Evolutionary conservation across 2,329 filamentous ascomycete species (phyloP).

Genomic region (Plenodomus tracheiphilus): DNA sequence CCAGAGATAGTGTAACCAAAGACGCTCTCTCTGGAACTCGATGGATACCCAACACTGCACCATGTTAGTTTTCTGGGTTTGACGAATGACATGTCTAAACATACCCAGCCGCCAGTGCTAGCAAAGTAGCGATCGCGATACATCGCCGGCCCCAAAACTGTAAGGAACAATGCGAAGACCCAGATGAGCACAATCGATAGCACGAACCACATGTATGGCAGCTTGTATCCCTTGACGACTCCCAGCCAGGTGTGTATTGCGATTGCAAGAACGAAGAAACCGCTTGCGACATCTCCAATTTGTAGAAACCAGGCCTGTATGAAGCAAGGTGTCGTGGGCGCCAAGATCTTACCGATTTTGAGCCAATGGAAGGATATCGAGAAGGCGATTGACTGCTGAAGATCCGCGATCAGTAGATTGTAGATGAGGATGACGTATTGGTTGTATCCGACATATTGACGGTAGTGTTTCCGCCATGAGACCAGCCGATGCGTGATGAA

Average conservation of each 20-base stretch:
- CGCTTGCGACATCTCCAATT: slow-evolving; percentile 56
- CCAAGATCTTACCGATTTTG: slow-evolving; percentile 48
- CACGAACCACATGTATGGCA: slow-evolving; percentile 52
- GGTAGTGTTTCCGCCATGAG: slow-evolving; percentile 54
- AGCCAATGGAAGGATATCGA: slow-evolving; percentile 55
- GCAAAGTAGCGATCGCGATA: slow-evolving; percentile 51
- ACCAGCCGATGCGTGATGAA: slow-evolving; percentile 58
- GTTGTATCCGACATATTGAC: slow-evolving; percentile 57
- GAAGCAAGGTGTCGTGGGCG: slow-evolving; percentile 51
- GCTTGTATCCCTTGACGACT: slow-evolving; percentile 52
- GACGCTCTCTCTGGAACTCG: slow-evolving; percentile 49
- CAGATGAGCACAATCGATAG: slow-evolving; percentile 50
- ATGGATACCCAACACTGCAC: slow-evolving; percentile 54
- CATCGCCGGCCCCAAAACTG: slow-evolving; percentile 51
- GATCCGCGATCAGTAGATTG: slow-evolving; percentile 57
- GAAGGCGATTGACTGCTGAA: slow-evolving; percentile 57
- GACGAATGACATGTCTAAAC: not conserved
- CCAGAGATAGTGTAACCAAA: slow-evolving; percentile 59
- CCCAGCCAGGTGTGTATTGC: slow-evolving; percentile 58
- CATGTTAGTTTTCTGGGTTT: slow-evolving; percentile 1
- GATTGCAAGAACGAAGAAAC: slow-evolving; percentile 59
- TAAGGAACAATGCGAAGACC: slow-evolving; percentile 51
- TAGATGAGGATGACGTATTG: slow-evolving; percentile 60
- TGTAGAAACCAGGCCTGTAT: slow-evolving; percentile 57
- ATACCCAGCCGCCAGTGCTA: slow-evolving; percentile 53